A percentile compares a stretch with the other conserved stretches of the same genome.
These are phyloP conservation scores for Anethum foeniculum DNA, from an alignment of 140 eudicot genomes.

Conservation along the genomic window DNA sequence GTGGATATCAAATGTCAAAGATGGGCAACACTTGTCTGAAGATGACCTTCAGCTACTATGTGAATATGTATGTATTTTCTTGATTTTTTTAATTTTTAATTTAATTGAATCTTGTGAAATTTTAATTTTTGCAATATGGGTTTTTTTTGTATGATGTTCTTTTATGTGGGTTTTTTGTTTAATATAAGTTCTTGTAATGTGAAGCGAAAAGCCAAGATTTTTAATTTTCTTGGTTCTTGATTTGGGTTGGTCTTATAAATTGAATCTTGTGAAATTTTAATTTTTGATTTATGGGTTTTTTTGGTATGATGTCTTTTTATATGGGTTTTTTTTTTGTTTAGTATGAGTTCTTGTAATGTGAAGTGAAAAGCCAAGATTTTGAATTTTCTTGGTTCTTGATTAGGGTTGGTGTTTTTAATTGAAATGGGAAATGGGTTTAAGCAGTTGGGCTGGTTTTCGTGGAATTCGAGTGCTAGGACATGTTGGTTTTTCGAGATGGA, in stretches of 20 bases:
- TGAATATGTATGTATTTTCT: slow-evolving; percentile 56
- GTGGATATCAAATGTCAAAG: slow-evolving; percentile 92
- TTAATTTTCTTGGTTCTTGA: background rate
- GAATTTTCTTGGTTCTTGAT: background rate
- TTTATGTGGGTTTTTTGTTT: background rate
- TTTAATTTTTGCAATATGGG: background rate
- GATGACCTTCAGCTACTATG: slow-evolving; percentile 97
- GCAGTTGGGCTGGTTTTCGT: background rate
- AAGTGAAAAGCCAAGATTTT: background rate
- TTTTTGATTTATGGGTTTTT: background rate
- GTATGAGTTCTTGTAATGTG: background rate
- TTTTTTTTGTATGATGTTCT: background rate
- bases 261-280: background rate
- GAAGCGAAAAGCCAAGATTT: background rate
- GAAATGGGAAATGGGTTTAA: background rate
- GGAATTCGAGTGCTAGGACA: too few relatives aligned
- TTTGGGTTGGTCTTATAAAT: background rate
- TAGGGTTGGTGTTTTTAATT: background rate
- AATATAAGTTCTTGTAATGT: background rate
- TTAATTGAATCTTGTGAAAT: background rate
- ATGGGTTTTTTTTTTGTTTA: background rate
- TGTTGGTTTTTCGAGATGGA: background rate
- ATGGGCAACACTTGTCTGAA: slow-evolving; percentile 93
- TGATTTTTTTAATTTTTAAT: background rate
- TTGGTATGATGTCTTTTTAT: background rate